Evolutionary conservation across 768 basidiomycete species (phyloP).

Genomic region (Astraeus odoratus): DNA sequence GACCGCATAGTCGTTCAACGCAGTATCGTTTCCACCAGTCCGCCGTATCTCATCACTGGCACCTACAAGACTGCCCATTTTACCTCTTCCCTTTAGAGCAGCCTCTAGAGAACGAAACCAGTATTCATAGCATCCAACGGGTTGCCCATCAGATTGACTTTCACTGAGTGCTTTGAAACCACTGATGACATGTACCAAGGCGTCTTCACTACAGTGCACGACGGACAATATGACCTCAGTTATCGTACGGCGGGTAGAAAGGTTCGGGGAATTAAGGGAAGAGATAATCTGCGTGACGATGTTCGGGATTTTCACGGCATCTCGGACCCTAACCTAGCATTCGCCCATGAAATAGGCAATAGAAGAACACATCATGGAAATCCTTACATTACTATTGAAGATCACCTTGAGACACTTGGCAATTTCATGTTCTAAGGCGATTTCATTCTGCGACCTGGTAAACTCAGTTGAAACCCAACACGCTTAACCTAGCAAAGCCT

Average conservation of each 20-base stretch:
- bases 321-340: slow-evolving; percentile 54
- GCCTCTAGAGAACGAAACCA: slow-evolving; percentile 85
- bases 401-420: slow-evolving; percentile 83
- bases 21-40: slow-evolving; percentile 54
- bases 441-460: slow-evolving; percentile 40
- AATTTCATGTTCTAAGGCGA: slow-evolving; percentile 76
- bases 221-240: slow-evolving; percentile 75
- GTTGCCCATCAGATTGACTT: slow-evolving; percentile 50
- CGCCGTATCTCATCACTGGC: slow-evolving; percentile 86
- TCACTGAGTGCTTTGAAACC: slow-evolving; percentile 71
- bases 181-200: slow-evolving; percentile 60
- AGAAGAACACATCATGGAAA: neutral
- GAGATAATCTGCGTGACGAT: slow-evolving; percentile 77
- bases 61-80: slow-evolving; percentile 93
- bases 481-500: slow-evolving; percentile 5
- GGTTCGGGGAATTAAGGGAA: slow-evolving; percentile 73
- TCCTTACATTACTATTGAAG: slow-evolving; percentile 55
- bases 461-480: slow-evolving; percentile 2
- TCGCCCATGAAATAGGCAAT: slow-evolving; percentile 11
- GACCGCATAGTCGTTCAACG: slow-evolving; percentile 83
- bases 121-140: slow-evolving; percentile 64
- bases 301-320: slow-evolving; percentile 65
- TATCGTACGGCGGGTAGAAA: slow-evolving; percentile 71
- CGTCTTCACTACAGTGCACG: slow-evolving; percentile 57
- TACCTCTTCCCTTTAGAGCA: slow-evolving; percentile 76